phyloP scores from a whole-genome alignment of 1,284 basidiomycete genomes.

The Moesziomyces sp. region DNA sequence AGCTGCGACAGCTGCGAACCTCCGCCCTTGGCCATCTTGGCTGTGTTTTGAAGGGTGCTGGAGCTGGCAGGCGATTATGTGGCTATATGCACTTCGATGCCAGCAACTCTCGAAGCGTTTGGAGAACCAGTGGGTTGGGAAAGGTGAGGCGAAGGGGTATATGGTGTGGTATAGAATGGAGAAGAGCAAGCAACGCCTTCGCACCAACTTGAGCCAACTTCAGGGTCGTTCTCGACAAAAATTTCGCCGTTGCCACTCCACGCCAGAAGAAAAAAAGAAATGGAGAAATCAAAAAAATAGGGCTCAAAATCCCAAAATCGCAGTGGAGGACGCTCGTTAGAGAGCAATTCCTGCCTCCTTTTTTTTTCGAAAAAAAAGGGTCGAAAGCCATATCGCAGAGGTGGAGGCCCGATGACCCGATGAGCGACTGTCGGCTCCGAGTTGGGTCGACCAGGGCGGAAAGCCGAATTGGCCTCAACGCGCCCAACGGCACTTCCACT shows the following conservation, averaged over 20 bases:
- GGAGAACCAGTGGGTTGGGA: too few relatives aligned
- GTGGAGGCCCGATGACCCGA: conserved; percentile 24
- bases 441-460: conserved; percentile 6
- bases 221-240: too few relatives aligned
- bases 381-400: conserved; percentile 3
- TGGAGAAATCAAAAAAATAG: not conserved
- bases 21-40: conserved; percentile 57
- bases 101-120: too few relatives aligned
- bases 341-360: not conserved
- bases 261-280: too few relatives aligned
- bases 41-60: not conserved
- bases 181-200: too few relatives aligned
- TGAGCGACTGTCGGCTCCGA: conserved; percentile 35
- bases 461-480: conserved; percentile 11
- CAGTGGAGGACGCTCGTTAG: too few relatives aligned
- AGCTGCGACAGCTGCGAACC: conserved; percentile 67
- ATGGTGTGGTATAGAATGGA: too few relatives aligned
- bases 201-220: too few relatives aligned
- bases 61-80: too few relatives aligned
- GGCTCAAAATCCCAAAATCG: not conserved
- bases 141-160: too few relatives aligned
- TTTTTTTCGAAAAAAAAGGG: not conserved
- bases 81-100: too few relatives aligned
- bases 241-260: too few relatives aligned
- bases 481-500: not conserved